Percentiles rank a stretch among this genome's conserved stretches.
These are phyloP conservation scores for Penicillium lividum DNA, from an alignment of 495 filamentous ascomycete species.

Conservation along the genomic window DNA sequence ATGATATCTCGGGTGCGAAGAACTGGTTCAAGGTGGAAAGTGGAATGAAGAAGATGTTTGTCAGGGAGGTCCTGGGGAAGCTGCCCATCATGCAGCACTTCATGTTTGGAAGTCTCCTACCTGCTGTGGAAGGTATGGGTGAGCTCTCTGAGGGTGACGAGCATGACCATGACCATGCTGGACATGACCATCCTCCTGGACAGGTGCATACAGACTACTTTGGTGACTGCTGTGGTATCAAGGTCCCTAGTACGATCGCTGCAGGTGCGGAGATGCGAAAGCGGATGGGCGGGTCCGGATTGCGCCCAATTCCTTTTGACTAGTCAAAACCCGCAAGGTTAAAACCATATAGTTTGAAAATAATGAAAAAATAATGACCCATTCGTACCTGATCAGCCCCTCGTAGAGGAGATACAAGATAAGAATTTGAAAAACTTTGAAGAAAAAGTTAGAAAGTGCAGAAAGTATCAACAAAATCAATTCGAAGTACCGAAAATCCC, in stretches of 20 bases:
- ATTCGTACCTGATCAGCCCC: background rate
- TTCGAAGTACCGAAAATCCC: too few species aligned
- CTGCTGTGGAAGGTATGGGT: constrained; percentile 80
- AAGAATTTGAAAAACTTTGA: background rate
- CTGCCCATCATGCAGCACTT: constrained; percentile 99
- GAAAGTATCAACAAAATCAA: background rate
- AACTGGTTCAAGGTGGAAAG: constrained; percentile 90
- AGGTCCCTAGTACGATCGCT: constrained; percentile 90
- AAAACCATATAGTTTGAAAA: constrained; percentile 8
- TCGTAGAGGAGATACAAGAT: background rate
- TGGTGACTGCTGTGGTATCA: constrained; percentile 98
- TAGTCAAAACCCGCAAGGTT: constrained; percentile 31
- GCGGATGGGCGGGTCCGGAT: constrained; percentile 56
- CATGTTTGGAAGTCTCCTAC: constrained; percentile 81
- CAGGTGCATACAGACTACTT: constrained; percentile 59
- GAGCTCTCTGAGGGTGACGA: constrained; percentile 46
- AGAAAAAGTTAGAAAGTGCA: too few species aligned
- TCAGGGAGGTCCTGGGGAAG: constrained; percentile 88
- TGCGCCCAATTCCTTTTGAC: constrained; percentile 92
- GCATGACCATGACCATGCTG: constrained; percentile 56
- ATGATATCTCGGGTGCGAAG: constrained; percentile 92
- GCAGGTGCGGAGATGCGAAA: constrained; percentile 87
- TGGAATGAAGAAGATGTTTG: constrained; percentile 96
- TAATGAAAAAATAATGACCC: background rate
- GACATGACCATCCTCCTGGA: constrained; percentile 57